Evolutionary conservation across 495 filamentous ascomycete species (phyloP), one percentile per base, ranked within the genome.

Genomic region (Parachaetomium inaequale): DNA sequence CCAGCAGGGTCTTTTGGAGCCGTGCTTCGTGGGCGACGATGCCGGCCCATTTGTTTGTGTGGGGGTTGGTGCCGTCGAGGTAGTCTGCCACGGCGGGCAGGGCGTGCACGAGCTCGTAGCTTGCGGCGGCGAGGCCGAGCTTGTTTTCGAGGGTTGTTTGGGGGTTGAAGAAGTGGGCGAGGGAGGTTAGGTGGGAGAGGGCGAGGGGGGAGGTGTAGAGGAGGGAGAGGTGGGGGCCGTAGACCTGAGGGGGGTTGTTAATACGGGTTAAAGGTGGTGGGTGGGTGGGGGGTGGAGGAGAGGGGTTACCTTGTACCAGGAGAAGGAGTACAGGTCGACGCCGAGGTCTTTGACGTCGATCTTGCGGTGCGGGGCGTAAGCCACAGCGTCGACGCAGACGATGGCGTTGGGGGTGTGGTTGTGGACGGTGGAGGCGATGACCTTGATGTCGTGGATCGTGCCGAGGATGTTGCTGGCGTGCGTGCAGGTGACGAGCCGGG

Each of bases 271-370:
- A 21, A 23, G 42, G 21, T 46, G 15, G 12, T 46, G 12, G 26
- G 26, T 6, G 32, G n/a, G 19, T n/a, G 52, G 47, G 29, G 29
- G 29, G 6, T n/a, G 31, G 59, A 28, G 21, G 26, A 47, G 36
- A 14, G 28, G 11, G n/a, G 4, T 6, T 65, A 81, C 78, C 72
- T 91, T 90, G 73, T 90, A 90, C 83, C 89, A 92, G 3, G 80
- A 84, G 64, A 90, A 87, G n/a, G 82, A 77, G 68, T 91, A 92
- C 68, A 90, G 83, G 66, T 91, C 88, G 0, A 88, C 87, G 0
- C 80, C 87, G 5, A 91, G 75, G 1, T 68, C 83, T 56, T 76
- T 75, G 17, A 91, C 85, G 68, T 93, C 86, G 29, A 91, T 74
- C 31, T 71, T 74, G 31, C 88, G 75, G 65, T 93, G 89, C 3